Evolutionary conservation across 169 alveolate species (phyloP).

Genomic region (Cryptosporidium sp.): DNA sequence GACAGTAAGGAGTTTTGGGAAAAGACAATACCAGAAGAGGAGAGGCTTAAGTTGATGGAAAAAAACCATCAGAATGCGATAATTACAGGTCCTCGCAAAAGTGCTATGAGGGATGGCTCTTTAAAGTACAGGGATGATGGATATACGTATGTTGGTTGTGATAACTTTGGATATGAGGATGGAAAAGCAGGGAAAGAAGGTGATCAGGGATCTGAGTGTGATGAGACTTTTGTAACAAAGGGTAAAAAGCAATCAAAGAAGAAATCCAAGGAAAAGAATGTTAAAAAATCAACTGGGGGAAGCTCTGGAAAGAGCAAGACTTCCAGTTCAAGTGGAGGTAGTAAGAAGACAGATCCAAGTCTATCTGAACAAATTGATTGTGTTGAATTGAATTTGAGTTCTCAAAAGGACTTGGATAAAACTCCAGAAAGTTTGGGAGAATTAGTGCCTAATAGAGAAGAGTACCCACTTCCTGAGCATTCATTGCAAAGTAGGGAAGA

Average conservation of each 20-base stretch:
- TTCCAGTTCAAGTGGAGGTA: background rate
- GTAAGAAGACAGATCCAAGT: background rate
- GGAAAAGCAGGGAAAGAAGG: background rate
- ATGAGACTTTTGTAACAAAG: background rate
- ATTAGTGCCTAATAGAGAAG: slow-evolving; percentile 1
- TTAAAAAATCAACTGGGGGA: slow-evolving; percentile 4
- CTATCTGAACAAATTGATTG: background rate
- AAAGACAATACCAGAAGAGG: slow-evolving; percentile 89
- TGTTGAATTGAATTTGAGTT: background rate
- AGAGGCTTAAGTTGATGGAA: slow-evolving; percentile 85
- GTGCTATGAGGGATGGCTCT: slow-evolving; percentile 81
- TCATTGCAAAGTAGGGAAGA: slow-evolving; percentile 45
- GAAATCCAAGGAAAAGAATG: background rate
- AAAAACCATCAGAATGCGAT: slow-evolving; percentile 84
- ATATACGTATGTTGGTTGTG: slow-evolving; percentile 16
- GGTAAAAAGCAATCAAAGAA: slow-evolving; percentile 34
- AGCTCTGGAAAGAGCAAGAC: slow-evolving; percentile 5
- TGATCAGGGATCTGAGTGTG: background rate
- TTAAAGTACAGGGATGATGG: slow-evolving; percentile 38
- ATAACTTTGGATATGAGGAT: background rate
- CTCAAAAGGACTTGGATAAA: slow-evolving; percentile 5
- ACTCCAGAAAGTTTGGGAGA: background rate
- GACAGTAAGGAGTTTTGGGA: slow-evolving; percentile 91
- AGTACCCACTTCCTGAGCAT: slow-evolving; percentile 51
- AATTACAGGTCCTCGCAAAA: slow-evolving; percentile 90